These are phyloP conservation scores for Fraxinus angustifolia DNA, from an alignment of 305 asterid species.

Conservation along the genomic window DNA sequence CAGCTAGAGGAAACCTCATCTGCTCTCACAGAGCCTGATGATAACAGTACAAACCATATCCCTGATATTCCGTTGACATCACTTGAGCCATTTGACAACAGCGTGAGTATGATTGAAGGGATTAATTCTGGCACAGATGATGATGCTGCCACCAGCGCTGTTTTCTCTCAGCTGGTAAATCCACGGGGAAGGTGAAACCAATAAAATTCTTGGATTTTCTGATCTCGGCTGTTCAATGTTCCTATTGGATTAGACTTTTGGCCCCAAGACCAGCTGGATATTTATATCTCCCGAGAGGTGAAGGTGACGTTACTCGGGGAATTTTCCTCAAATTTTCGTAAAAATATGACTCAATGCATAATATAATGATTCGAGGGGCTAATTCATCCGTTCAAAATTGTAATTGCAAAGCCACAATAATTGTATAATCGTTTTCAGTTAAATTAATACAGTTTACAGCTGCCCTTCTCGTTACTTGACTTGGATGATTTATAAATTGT, in stretches of 20 bases:
- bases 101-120: conserved; percentile 74
- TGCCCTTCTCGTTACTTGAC: neutral
- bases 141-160: conserved; percentile 84
- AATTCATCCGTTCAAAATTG: conserved; percentile 32
- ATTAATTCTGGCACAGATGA: conserved; percentile 71
- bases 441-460: conserved; percentile 29
- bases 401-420: conserved; percentile 34
- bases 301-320: conserved; percentile 31
- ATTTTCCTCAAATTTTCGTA: conserved; percentile 20
- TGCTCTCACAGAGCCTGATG: no score
- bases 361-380: conserved; percentile 34
- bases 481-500: neutral
- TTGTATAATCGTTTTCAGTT: conserved; percentile 37
- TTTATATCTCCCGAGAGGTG: conserved; percentile 23
- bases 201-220: neutral
- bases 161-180: conserved; percentile 96
- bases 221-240: neutral
- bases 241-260: conserved; percentile 15
- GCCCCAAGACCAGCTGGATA: conserved; percentile 16
- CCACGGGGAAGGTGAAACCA: conserved; percentile 85
- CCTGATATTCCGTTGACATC: no score
- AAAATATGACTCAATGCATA: conserved; percentile 31
- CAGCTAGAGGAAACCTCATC: no score
- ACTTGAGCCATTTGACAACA: conserved; percentile 32
- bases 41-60: no score